Conservation (phyloP, 169 alveolate species). For the Plasmodium gaboni region DNA sequence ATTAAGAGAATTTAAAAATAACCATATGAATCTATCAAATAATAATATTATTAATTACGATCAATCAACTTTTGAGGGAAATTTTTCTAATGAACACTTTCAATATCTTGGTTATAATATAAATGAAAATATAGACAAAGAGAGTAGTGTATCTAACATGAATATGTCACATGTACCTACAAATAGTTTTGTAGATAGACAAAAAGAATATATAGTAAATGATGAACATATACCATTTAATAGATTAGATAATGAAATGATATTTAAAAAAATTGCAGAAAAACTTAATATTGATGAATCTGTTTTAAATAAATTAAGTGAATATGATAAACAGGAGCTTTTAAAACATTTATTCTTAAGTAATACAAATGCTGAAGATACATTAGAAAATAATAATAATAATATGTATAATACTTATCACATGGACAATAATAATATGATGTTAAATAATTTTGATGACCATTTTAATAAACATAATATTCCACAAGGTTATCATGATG, state of each 20-base stretch:
- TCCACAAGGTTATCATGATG: no score
- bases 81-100: background rate
- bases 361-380: background rate
- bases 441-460: background rate
- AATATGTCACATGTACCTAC: background rate
- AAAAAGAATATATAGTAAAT: slow-evolving; percentile 3
- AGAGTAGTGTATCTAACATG: background rate
- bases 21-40: no score
- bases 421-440: background rate
- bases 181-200: background rate
- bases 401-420: background rate
- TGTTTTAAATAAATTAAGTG: slow-evolving; percentile 26
- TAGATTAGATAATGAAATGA: background rate
- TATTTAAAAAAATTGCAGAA: slow-evolving; percentile 13
- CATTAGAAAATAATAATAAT: slow-evolving; percentile 1
- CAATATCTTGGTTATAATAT: background rate
- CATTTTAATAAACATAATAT: background rate
- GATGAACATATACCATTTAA: slow-evolving; percentile 4
- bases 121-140: background rate
- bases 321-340: slow-evolving; percentile 22
- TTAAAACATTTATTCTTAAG: slow-evolving; percentile 16
- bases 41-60: no score
- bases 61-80: background rate
- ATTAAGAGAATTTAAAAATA: no score
- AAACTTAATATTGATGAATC: slow-evolving; percentile 40